Percentiles rank a stretch among this genome's conserved stretches.
Evolutionary conservation across 2,329 filamentous ascomycete genomes (phyloP).

Genomic region (Diaporthe sp.): DNA sequence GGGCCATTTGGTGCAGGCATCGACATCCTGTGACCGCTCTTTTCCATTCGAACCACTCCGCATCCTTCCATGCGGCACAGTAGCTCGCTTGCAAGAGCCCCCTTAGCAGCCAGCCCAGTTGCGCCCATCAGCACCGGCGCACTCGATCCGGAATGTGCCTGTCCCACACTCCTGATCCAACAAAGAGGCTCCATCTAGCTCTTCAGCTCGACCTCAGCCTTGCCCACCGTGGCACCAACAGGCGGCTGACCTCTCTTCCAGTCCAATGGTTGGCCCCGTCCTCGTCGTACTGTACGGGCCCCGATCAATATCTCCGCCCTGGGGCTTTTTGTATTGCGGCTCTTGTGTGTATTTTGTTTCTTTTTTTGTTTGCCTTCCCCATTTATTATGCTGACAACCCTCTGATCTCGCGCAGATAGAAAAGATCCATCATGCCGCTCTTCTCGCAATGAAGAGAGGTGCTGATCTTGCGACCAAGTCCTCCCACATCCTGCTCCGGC

Average conservation of each 20-base stretch:
- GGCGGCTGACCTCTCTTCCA: not conserved
- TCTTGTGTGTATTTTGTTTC: not conserved
- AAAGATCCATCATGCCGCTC: constrained; percentile 25
- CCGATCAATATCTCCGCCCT: not conserved
- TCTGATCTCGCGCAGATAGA: not conserved
- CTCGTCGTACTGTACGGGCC: constrained; percentile 20
- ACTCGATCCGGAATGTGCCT: not conserved
- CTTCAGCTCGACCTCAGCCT: constrained; percentile 35
- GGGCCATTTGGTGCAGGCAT: constrained; percentile 8
- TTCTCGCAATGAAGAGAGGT: not conserved
- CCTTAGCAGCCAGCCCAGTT: not conserved
- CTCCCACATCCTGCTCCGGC: not conserved
- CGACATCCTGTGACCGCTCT: constrained; percentile 38
- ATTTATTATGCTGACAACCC: constrained; percentile 23
- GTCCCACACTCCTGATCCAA: constrained; percentile 11
- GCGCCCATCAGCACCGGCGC: constrained; percentile 19
- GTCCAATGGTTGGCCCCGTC: constrained; percentile 1
- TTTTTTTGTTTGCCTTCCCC: not conserved
- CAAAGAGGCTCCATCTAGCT: not conserved
- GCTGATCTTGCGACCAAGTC: not conserved
- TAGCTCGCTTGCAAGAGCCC: not conserved
- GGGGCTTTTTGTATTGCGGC: not conserved
- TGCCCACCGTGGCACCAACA: constrained; percentile 7
- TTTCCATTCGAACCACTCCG: constrained; percentile 24
- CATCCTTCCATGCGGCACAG: constrained; percentile 32